These are phyloP conservation scores for Ophiostoma triangulosporum DNA, from an alignment of 2,329 filamentous ascomycete genomes.

Conservation along the genomic window DNA sequence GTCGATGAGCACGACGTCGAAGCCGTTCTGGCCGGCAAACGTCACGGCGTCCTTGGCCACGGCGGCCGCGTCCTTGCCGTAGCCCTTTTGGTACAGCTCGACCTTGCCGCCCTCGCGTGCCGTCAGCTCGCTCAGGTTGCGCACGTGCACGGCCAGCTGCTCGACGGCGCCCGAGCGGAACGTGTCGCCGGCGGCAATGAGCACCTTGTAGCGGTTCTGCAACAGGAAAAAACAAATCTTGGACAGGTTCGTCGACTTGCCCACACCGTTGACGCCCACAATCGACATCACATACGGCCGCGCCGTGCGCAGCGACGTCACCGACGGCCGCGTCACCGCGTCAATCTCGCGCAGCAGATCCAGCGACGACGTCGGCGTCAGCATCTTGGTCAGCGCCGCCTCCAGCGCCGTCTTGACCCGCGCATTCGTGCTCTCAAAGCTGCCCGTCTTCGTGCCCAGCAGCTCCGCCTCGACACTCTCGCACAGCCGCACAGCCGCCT, in stretches of 20 bases:
- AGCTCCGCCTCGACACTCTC: constrained; percentile 85
- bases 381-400: constrained; percentile 81
- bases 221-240: constrained; percentile 98
- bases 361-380: constrained; percentile 87
- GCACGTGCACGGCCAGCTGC: constrained; percentile 88
- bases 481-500: constrained; percentile 83
- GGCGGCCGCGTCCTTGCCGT: constrained; percentile 91
- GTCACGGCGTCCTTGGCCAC: constrained; percentile 90
- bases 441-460: constrained; percentile 79
- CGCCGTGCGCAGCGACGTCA: constrained; percentile 45
- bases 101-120: constrained; percentile 68
- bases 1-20: constrained; percentile 92
- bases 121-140: constrained; percentile 81
- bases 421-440: constrained; percentile 74
- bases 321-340: constrained; percentile 54
- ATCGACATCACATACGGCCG: constrained; percentile 96
- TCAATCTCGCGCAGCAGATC: constrained; percentile 92
- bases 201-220: constrained; percentile 91
- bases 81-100: constrained; percentile 91
- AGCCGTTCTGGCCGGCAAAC: constrained; percentile 60
- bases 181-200: constrained; percentile 90
- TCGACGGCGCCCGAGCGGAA: constrained; percentile 96
- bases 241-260: constrained; percentile 93
- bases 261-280: constrained; percentile 94
- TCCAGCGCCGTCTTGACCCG: constrained; percentile 82